Evolutionary conservation across 2,329 filamentous ascomycete species (phyloP).

Genomic region (Aureobasidium sp.): DNA sequence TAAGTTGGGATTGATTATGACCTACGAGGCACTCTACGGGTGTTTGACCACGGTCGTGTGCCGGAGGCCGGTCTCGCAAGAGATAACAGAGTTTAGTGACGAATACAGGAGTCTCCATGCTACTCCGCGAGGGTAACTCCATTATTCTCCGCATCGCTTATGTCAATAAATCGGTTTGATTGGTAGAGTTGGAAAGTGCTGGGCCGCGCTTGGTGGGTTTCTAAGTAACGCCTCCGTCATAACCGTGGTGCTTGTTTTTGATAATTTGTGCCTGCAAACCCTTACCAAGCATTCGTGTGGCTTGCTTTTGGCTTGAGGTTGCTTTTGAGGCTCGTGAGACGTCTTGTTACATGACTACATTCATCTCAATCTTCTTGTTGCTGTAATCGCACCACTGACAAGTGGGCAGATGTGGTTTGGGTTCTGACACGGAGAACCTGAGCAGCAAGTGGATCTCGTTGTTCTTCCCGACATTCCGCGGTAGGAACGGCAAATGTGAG

Average conservation of each 20-base stretch:
- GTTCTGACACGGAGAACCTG: background rate
- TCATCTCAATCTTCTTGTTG: background rate
- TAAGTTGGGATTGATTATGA: background rate
- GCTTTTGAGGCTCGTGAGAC: background rate
- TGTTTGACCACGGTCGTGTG: background rate
- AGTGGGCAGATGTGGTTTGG: background rate
- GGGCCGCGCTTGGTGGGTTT: background rate
- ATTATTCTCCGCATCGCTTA: conserved; percentile 4
- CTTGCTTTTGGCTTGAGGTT: background rate
- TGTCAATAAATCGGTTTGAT: background rate
- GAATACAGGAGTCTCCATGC: background rate
- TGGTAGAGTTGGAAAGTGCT: background rate
- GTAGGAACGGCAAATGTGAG: background rate
- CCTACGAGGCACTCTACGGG: background rate
- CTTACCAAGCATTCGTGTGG: background rate
- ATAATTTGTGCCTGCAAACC: background rate
- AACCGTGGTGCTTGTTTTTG: conserved; percentile 5
- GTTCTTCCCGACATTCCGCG: background rate
- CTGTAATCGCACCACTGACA: background rate
- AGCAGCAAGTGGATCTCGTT: conserved; percentile 1
- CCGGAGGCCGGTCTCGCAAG: conserved; percentile 5
- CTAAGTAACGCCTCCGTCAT: conserved; percentile 5
- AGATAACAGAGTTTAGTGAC: background rate
- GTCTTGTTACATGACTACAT: background rate
- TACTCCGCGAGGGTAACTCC: background rate